Conservation (phyloP, 129 eudicot species). For the Flaveria bidentis region DNA sequence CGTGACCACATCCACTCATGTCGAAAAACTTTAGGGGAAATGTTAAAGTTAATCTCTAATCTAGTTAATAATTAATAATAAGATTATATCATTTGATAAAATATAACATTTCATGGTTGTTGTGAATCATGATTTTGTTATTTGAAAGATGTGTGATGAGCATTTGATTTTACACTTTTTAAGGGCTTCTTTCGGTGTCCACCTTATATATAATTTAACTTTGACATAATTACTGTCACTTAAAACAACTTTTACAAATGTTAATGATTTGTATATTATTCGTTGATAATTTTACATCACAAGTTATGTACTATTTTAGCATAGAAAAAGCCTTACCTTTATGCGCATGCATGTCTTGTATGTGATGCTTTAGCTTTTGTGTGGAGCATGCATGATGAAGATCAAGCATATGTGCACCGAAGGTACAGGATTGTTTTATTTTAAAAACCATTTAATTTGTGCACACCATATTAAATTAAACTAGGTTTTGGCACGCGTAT, state of each 20-base stretch:
- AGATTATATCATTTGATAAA: background rate
- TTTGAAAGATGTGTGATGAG: background rate
- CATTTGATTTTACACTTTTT: background rate
- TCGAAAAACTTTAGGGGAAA: constrained; percentile 9
- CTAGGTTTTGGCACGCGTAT: too few species aligned
- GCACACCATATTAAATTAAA: constrained; percentile 6
- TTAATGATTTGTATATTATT: background rate
- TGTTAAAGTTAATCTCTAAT: background rate
- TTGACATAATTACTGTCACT: background rate
- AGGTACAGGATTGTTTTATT: constrained; percentile 18
- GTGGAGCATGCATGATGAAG: constrained; percentile 24
- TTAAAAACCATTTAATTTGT: constrained; percentile 9
- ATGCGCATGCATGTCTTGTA: constrained; percentile 36
- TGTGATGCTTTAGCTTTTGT: constrained; percentile 33
- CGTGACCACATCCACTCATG: constrained; percentile 45
- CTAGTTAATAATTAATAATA: background rate
- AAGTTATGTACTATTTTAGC: background rate
- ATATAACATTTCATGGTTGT: background rate
- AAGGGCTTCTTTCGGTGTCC: background rate
- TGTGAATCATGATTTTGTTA: background rate
- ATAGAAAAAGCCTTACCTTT: constrained; percentile 24
- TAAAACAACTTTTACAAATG: constrained; percentile 2
- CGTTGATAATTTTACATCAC: background rate
- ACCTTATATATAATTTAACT: background rate
- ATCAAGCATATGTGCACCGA: constrained; percentile 31